phyloP scores from a whole-genome alignment of 805 yeast genomes.

The Candida fluviatilis region DNA sequence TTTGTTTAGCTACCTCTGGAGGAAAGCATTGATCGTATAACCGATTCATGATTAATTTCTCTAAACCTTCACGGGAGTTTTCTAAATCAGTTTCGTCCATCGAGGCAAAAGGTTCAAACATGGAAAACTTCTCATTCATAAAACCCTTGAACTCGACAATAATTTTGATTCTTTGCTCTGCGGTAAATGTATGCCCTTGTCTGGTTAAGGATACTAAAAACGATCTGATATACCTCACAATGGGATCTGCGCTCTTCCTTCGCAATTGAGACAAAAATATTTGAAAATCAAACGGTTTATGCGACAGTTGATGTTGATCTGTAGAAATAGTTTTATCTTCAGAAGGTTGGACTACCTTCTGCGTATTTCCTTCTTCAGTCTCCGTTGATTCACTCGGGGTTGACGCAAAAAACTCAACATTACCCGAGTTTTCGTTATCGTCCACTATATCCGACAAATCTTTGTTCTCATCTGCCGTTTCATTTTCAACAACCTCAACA shows the following conservation, averaged over 20 bases:
- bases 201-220: slow-evolving; percentile 74
- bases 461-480: neutral
- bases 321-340: no score
- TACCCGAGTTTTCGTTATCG: neutral
- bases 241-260: slow-evolving; percentile 77
- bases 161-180: slow-evolving; percentile 74
- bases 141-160: slow-evolving; percentile 73
- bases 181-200: slow-evolving; percentile 55
- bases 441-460: neutral
- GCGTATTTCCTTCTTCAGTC: no score
- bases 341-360: no score
- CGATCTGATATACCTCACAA: slow-evolving; percentile 79
- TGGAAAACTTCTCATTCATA: slow-evolving; percentile 56
- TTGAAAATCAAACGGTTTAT: slow-evolving; percentile 75
- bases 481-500: slow-evolving; percentile 8
- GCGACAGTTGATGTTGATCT: slow-evolving; percentile 38
- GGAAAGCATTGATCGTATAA: slow-evolving; percentile 75
- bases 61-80: slow-evolving; percentile 87
- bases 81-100: slow-evolving; percentile 54
- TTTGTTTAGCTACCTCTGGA: slow-evolving; percentile 52
- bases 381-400: no score
- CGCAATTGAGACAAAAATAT: slow-evolving; percentile 68
- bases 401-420: no score
- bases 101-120: slow-evolving; percentile 69
- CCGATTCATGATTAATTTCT: slow-evolving; percentile 86